Evolutionary conservation across 1,139 yeast genomes (phyloP), one percentile per base, ranked within the genome.

Genomic region (Fermentozyma sake): DNA sequence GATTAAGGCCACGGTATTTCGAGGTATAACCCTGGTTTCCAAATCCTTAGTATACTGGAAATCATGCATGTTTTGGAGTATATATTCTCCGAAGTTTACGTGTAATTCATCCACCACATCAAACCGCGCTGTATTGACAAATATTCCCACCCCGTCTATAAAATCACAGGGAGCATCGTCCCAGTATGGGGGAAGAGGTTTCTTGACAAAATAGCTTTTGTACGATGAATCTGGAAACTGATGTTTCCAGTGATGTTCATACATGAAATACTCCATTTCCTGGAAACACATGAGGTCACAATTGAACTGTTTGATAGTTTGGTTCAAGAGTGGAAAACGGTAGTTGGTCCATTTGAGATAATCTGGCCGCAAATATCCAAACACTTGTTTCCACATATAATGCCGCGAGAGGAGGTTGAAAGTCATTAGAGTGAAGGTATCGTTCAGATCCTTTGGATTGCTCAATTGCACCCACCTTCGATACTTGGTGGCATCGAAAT

Each of bases 251-350:
- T 52, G 55, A 6, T 50, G 45, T 9, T 56, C 34, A 38, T 72
- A 76, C n/a, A 70, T 57, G 14, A 52, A 52, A 18, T 55, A 53
- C 24, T 76, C 79, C 68, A 76, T 58, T 49, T 76, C 81, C 42
- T 76, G 81, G 38, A 75, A 63, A 41, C 80, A 76, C 73, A 76
- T 69, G 10, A 76, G 65, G 42, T 75, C 81, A 20, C 75, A 61
- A 21, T 59, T 42, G 21, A 75, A 49, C 26, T 58, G 65, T 4
- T 39, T 32, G 28, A 73, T 51, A 12, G 59, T 56, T 22, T 52
- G 40, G 33, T 68, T 66, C 20, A 75, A 43, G 22, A 73, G 47
- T 2, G 60, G 56, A 30, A 72, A 64, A 30, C 82, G 41, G 38
- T 68, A 64, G 2, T 48, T 46, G 10, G 32, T 23, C 79, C 80